Evolutionary conservation across 1,139 yeast species (phyloP).

Genomic region (Suhomyces yuchorum): DNA sequence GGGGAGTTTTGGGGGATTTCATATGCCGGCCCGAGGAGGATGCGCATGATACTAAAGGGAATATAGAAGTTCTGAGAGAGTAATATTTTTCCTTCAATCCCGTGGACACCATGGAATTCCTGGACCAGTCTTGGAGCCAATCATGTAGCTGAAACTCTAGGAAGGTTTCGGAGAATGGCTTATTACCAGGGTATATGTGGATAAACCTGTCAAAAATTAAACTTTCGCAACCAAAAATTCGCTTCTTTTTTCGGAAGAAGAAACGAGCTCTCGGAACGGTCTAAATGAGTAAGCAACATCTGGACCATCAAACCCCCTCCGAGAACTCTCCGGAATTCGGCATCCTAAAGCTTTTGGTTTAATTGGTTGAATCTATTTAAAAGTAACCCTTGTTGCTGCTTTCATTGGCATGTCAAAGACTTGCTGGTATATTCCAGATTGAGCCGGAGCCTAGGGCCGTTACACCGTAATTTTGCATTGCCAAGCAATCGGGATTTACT

Average conservation of each 20-base stretch:
- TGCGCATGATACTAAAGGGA: not conserved
- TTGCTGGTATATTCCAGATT: too few species aligned
- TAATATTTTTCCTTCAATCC: not conserved
- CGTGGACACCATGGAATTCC: not conserved
- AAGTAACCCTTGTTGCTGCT: too few species aligned
- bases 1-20: not conserved
- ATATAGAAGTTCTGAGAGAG: not conserved
- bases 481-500: too few species aligned
- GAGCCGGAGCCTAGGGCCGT: too few species aligned
- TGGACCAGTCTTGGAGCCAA: not conserved
- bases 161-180: not conserved
- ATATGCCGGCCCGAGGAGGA: not conserved
- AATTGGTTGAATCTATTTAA: too few species aligned
- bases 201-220: not conserved
- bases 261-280: not conserved
- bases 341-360: too few species aligned
- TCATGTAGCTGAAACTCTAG: not conserved
- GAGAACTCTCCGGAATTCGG: too few species aligned
- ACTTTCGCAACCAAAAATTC: not conserved
- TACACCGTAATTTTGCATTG: too few species aligned
- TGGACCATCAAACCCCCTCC: too few species aligned
- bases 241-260: not conserved
- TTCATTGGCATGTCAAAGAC: too few species aligned
- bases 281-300: not conserved
- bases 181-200: not conserved